Conservation (phyloP, 495 filamentous ascomycete species). For the Xylaria sp. region DNA sequence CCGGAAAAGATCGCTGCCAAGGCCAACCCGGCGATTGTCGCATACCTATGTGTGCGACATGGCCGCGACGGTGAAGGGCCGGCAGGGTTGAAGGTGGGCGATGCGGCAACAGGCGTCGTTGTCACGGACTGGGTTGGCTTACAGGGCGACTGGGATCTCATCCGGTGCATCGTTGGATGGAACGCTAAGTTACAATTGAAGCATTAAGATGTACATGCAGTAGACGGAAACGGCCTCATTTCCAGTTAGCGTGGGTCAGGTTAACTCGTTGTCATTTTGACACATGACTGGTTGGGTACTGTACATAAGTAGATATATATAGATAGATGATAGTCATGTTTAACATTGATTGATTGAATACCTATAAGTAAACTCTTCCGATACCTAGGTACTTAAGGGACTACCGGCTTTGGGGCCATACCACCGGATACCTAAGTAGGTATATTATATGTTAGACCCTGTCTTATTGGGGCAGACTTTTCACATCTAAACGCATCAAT, state of each 20-base stretch:
- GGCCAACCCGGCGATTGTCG: conserved; percentile 86
- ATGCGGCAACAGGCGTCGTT: conserved; percentile 88
- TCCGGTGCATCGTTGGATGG: conserved; percentile 88
- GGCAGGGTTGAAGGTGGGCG: conserved; percentile 59
- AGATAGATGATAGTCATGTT: neutral
- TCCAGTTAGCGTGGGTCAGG: neutral
- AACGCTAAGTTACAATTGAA: conserved; percentile 75
- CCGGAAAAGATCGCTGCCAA: conserved; percentile 91
- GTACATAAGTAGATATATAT: neutral
- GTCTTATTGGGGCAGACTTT: neutral
- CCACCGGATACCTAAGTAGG: neutral
- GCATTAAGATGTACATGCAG: conserved; percentile 24
- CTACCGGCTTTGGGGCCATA: neutral
- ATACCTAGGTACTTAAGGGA: too few relatives aligned
- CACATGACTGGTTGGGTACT: neutral
- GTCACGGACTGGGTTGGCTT: conserved; percentile 93
- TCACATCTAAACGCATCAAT: neutral
- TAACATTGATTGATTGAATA: too few relatives aligned
- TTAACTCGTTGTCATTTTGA: neutral
- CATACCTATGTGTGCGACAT: conserved; percentile 77
- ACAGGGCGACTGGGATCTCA: conserved; percentile 91
- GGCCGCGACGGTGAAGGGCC: conserved; percentile 53
- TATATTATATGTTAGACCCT: neutral
- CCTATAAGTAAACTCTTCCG: neutral
- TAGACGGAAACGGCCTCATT: neutral